Conservation (phyloP, 257 asterid genomes). For the Solanum dulcamara region DNA sequence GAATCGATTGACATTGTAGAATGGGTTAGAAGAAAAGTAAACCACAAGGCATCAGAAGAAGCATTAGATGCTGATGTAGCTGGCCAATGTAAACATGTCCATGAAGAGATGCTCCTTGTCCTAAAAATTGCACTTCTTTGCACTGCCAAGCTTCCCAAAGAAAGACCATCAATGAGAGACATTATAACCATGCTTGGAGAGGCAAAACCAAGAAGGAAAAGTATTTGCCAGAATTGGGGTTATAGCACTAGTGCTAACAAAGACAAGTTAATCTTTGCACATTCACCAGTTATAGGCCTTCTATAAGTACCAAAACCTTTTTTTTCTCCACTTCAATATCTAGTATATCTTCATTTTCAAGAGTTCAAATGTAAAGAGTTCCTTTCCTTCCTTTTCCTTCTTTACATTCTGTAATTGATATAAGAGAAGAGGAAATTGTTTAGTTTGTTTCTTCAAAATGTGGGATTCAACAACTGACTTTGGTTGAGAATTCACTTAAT, state of each 20-base stretch:
- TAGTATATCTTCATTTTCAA: neutral
- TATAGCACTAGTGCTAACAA: conserved; percentile 27
- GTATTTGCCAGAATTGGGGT: conserved; percentile 63
- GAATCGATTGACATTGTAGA: conserved; percentile 53
- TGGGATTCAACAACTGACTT: neutral
- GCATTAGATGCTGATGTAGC: conserved; percentile 51
- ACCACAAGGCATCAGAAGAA: conserved; percentile 15
- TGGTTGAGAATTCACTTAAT: neutral
- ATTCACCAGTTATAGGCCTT: conserved; percentile 72
- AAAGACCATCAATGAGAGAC: conserved; percentile 78
- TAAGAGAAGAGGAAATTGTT: neutral
- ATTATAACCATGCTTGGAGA: conserved; percentile 68
- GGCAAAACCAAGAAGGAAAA: conserved; percentile 78
- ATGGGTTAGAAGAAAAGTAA: conserved; percentile 46
- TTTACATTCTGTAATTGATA: neutral
- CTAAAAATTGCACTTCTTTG: conserved; percentile 67
- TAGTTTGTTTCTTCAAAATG: neutral
- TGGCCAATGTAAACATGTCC: conserved; percentile 52
- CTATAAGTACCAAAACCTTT: conserved; percentile 14
- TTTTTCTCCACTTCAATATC: neutral
- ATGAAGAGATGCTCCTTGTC: conserved; percentile 72
- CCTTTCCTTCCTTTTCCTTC: neutral
- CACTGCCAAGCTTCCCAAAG: conserved; percentile 76
- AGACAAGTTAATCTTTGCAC: conserved; percentile 55
- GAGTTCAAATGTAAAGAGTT: neutral